These are phyloP conservation scores for Xylaria palmicola DNA, from an alignment of 495 filamentous ascomycete genomes.

Conservation along the genomic window DNA sequence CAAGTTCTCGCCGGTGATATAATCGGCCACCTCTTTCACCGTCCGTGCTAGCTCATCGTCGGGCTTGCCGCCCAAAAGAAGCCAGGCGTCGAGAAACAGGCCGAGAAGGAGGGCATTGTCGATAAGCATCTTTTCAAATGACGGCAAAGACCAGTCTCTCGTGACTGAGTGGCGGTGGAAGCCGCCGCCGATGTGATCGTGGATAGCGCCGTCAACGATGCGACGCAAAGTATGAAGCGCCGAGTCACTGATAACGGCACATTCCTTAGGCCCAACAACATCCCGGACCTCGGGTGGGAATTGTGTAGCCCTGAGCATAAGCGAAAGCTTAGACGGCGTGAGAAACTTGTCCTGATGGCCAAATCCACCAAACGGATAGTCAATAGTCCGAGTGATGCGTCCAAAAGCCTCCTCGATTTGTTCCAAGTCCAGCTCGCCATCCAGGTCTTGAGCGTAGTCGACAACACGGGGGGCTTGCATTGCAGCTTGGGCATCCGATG, in stretches of 20 bases:
- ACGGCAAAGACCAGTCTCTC: constrained; percentile 84
- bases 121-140: constrained; percentile 98
- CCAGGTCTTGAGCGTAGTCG: constrained; percentile 28
- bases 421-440: constrained; percentile 76
- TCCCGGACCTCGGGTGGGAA: constrained; percentile 74
- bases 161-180: constrained; percentile 92
- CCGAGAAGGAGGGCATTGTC: constrained; percentile 88
- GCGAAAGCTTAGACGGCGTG: constrained; percentile 79
- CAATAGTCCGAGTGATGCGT: constrained; percentile 76
- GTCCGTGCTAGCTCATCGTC: constrained; percentile 67
- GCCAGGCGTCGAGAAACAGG: constrained; percentile 86
- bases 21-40: constrained; percentile 80
- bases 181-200: constrained; percentile 89
- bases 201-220: constrained; percentile 84
- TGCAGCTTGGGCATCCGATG: constrained; percentile 10
- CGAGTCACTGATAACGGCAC: constrained; percentile 74
- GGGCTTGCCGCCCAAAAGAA: constrained; percentile 59
- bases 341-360: constrained; percentile 83
- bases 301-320: constrained; percentile 72
- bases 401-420: constrained; percentile 85
- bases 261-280: constrained; percentile 81
- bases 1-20: constrained; percentile 70
- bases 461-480: constrained; percentile 8
- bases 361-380: constrained; percentile 78
- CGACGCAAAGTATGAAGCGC: constrained; percentile 74